Base-by-base conservation (phyloP, 768 basidiomycete species). In the Mycena olivaceomarginata region DNA sequence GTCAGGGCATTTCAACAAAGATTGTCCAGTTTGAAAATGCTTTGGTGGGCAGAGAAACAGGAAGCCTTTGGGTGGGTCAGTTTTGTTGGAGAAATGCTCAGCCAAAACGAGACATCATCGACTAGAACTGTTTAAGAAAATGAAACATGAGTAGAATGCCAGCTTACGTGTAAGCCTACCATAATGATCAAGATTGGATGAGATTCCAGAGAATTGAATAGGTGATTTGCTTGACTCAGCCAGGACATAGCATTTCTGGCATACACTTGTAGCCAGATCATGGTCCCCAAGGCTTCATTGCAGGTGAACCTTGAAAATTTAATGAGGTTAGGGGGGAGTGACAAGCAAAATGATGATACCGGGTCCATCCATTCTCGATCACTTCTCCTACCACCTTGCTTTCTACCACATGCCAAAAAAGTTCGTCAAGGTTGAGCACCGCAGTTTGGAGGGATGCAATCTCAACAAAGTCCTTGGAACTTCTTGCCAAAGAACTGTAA, bases 191-290 rank as follows among this genome's bases (percentile, higher is more conserved):
- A 62, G 40, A 31, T 64, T 18, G 20, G 46, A 37, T 16, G 48
- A 16, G 11, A 51, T 51, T 20, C 18, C 7, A 51, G 13, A 16
- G 18, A 7, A 51, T 16, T 31, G 40, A 75, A 75, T 18, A 69
- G 56, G 11, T 68, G 48, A 31, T 69, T 75, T 16, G 74, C 67
- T 37, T 75, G 74, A 43, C 15, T 13, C 10, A 69, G 39, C 74
- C 74, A 74, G 11, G 15, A 12, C 15, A 16, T 46, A 46, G 7
- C 18, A 51, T 51, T 20, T 15, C 13, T 11, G 13, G 16, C 13
- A 51, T 7, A 15, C 16, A 51, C 13, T 51, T 20, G 7, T 7
- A 51, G 48, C 18, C 16, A 6, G 18, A 16, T 16, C 18, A 15
- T 8, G 18, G 48, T 51, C 7, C 10, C 7, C 13, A 16, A 20